Conservation (phyloP, 1,284 basidiomycete genomes). For the Cutaneotrichosporon sp. region DNA sequence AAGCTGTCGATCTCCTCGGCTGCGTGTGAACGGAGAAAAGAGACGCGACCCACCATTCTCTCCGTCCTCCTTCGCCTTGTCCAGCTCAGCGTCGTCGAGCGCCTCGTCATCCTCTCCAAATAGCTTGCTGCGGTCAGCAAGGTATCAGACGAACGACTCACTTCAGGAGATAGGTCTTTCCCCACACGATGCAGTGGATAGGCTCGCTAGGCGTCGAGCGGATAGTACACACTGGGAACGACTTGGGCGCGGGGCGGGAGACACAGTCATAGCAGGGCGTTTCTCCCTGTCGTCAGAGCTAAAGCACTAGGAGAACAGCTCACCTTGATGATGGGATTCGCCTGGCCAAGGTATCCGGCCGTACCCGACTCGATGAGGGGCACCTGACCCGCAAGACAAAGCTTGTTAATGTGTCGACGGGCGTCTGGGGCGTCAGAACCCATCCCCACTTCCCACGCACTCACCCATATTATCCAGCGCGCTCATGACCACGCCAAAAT, state of each 20-base stretch:
- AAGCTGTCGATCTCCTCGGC: conserved; percentile 86
- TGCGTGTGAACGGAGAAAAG: conserved; percentile 45
- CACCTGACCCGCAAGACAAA: conserved; percentile 87
- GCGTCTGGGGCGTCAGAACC: conserved; percentile 60
- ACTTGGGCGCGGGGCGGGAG: conserved; percentile 83
- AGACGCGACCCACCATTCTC: conserved; percentile 65
- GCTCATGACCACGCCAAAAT: conserved; percentile 90
- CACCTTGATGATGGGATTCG: conserved; percentile 55
- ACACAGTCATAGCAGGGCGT: conserved; percentile 92
- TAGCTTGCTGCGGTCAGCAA: conserved; percentile 61
- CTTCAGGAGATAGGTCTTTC: conserved; percentile 96
- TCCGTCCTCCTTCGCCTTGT: conserved; percentile 58
- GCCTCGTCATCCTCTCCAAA: conserved; percentile 79
- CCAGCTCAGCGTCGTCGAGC: conserved; percentile 49
- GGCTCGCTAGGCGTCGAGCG: conserved; percentile 94
- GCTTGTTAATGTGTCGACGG: conserved; percentile 88
- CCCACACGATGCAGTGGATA: conserved; percentile 99
- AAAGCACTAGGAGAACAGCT: conserved; percentile 3
- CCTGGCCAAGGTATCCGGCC: conserved; percentile 83
- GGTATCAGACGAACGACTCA: conserved; percentile 54
- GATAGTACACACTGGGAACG: conserved; percentile 97
- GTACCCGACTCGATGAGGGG: conserved; percentile 96
- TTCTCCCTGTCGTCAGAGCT: conserved; percentile 55
- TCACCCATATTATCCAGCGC: conserved; percentile 91
- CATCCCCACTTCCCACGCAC: conserved; percentile 36